phyloP scores from a whole-genome alignment of 345 rosid species.

The Citrus maxima region DNA sequence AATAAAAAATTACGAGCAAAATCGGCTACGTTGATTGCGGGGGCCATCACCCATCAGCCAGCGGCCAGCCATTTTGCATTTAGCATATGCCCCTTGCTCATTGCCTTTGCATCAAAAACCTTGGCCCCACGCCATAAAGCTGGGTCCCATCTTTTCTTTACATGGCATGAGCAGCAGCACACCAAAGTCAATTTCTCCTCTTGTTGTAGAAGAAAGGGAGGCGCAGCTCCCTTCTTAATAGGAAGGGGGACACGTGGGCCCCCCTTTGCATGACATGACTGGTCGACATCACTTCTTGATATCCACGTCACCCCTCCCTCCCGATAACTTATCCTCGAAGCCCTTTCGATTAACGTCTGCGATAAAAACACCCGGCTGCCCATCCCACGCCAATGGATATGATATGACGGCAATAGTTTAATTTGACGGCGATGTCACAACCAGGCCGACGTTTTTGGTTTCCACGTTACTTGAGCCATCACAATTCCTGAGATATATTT shows the following conservation, averaged over 20 bases:
- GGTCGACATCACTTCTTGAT: slow-evolving; percentile 39
- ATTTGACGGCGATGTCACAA: slow-evolving; percentile 34
- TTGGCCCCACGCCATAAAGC: neutral
- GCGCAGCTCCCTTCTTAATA: neutral
- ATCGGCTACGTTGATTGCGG: slow-evolving; percentile 45
- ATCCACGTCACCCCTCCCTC: slow-evolving; percentile 40
- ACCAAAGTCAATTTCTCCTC: no score
- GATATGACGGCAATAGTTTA: slow-evolving; percentile 21
- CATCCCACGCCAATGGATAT: no score
- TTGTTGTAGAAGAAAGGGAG: neutral
- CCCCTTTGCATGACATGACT: slow-evolving; percentile 27
- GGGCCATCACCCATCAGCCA: neutral
- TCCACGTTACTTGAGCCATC: slow-evolving; percentile 17
- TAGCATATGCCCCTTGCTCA: neutral
- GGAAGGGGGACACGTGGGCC: slow-evolving; percentile 28
- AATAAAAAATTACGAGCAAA: slow-evolving; percentile 1
- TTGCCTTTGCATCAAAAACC: neutral
- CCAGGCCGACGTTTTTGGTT: slow-evolving; percentile 5
- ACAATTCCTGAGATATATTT: neutral
- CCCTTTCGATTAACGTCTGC: no score
- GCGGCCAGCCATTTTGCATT: neutral
- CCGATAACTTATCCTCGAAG: neutral
- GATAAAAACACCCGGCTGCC: no score
- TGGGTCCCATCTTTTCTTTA: neutral
- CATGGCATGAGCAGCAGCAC: neutral